A percentile compares a stretch with the other conserved stretches of the same genome.
Evolutionary conservation across 345 rosid species (phyloP).

Genomic region (Rhizophora mangle): DNA sequence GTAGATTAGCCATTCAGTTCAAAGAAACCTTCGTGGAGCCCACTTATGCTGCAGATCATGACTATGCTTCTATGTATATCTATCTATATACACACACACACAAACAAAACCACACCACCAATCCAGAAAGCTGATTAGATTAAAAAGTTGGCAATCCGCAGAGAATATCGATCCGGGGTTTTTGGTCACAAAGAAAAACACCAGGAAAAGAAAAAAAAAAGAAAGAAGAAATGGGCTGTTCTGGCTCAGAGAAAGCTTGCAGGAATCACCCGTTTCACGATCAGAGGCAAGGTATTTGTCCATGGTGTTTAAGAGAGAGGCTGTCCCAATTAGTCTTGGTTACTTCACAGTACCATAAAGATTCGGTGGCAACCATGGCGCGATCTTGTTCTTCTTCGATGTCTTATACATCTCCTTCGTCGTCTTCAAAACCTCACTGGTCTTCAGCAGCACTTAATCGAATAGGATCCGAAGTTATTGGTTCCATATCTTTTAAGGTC

Average conservation of each 20-base stretch:
- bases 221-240: conserved; percentile 22
- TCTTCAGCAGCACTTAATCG: conserved; percentile 34
- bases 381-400: conserved; percentile 3
- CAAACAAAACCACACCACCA: too few species aligned
- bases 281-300: conserved; percentile 41
- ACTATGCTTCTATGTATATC: too few species aligned
- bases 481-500: conserved; percentile 40
- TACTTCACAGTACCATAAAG: neutral
- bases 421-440: conserved; percentile 13
- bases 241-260: conserved; percentile 26
- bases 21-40: too few species aligned
- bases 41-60: too few species aligned
- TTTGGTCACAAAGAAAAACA: neutral
- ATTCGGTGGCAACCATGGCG: neutral
- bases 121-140: too few species aligned
- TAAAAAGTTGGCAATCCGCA: too few species aligned
- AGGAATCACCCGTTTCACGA: conserved; percentile 30
- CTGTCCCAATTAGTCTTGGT: conserved; percentile 17
- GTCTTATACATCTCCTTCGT: conserved; percentile 1
- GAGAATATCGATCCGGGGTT: neutral
- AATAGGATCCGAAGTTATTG: conserved; percentile 31
- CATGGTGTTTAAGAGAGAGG: conserved; percentile 41
- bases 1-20: too few species aligned
- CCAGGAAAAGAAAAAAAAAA: too few species aligned
- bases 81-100: too few species aligned